Evolutionary conservation across 768 basidiomycete species (phyloP).

Genomic region (Lactarius tabidus): DNA sequence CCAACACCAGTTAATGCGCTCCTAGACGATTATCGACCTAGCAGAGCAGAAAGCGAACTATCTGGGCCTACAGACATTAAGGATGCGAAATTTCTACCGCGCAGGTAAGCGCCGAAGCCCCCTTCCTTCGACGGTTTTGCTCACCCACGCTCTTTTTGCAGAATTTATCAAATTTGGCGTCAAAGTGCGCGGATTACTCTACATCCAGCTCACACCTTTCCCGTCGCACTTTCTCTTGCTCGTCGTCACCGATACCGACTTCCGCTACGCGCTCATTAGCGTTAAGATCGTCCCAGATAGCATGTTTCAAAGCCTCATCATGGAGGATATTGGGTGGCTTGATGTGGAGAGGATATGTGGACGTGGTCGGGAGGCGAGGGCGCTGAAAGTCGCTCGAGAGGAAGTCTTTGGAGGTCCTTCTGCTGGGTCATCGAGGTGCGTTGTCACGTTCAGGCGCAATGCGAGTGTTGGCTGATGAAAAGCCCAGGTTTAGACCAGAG

Average conservation of each 20-base stretch:
- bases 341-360: slow-evolving; percentile 65
- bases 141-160: slow-evolving; percentile 30
- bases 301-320: slow-evolving; percentile 55
- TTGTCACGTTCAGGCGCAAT: neutral
- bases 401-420: slow-evolving; percentile 8
- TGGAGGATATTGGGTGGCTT: slow-evolving; percentile 79
- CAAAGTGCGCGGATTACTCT: slow-evolving; percentile 56
- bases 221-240: slow-evolving; percentile 84
- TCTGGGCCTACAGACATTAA: slow-evolving; percentile 74
- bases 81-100: slow-evolving; percentile 58
- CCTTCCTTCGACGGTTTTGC: neutral
- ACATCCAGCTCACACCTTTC: slow-evolving; percentile 74
- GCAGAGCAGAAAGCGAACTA: slow-evolving; percentile 84
- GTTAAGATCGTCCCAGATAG: slow-evolving; percentile 52
- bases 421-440: slow-evolving; percentile 18
- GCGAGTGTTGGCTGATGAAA: neutral
- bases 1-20: neutral
- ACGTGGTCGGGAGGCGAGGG: slow-evolving; percentile 25
- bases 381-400: slow-evolving; percentile 33
- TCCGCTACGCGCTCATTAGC: slow-evolving; percentile 79
- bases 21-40: slow-evolving; percentile 77
- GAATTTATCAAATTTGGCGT: slow-evolving; percentile 72
- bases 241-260: slow-evolving; percentile 71
- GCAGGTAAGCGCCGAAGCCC: slow-evolving; percentile 48
- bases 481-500: slow-evolving; percentile 56